These are phyloP conservation scores for Nakaseomyces sp. DNA, from an alignment of 1,139 yeast genomes.

Conservation along the genomic window DNA sequence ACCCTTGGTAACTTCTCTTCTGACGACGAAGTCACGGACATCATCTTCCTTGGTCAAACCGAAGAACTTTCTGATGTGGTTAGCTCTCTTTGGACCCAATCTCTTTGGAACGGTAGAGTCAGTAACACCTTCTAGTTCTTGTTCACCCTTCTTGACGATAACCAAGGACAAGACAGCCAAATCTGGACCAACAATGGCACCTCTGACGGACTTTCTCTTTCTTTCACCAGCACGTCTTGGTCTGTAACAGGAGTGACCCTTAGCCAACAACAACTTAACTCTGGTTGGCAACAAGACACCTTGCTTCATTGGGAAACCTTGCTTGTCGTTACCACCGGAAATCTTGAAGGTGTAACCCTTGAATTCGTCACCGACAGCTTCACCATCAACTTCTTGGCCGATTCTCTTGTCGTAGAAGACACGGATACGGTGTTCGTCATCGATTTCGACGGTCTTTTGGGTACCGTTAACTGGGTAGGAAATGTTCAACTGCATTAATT, in stretches of 20 bases:
- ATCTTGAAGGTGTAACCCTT: constrained; percentile 98
- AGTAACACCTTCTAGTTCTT: constrained; percentile 92
- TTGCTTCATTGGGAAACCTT: constrained; percentile 99
- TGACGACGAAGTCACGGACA: constrained; percentile 89
- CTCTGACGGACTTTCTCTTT: constrained; percentile 99
- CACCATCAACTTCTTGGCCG: constrained; percentile 99
- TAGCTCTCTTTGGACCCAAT: constrained; percentile 99
- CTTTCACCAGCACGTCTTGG: constrained; percentile 99
- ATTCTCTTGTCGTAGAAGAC: constrained; percentile 98
- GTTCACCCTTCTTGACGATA: constrained; percentile 95
- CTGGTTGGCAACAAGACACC: constrained; percentile 99
- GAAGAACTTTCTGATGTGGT: constrained; percentile 98
- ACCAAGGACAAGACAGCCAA: constrained; percentile 90
- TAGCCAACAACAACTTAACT: constrained; percentile 89
- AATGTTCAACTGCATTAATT: constrained; percentile 69
- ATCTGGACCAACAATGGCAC: constrained; percentile 97
- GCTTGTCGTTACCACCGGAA: constrained; percentile 99
- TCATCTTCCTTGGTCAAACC: constrained; percentile 97
- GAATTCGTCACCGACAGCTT: constrained; percentile 96
- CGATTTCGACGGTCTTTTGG: constrained; percentile 94
- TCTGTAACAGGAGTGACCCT: constrained; percentile 98
- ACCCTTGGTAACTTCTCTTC: constrained; percentile 98
- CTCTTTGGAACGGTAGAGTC: constrained; percentile 94
- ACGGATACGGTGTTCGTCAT: constrained; percentile 98
- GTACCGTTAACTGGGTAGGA: constrained; percentile 99